Evolutionary conservation across 139 green algal species (phyloP), one percentile per base, ranked within the genome.

Genomic region (Chlamydomonas applanata): DNA sequence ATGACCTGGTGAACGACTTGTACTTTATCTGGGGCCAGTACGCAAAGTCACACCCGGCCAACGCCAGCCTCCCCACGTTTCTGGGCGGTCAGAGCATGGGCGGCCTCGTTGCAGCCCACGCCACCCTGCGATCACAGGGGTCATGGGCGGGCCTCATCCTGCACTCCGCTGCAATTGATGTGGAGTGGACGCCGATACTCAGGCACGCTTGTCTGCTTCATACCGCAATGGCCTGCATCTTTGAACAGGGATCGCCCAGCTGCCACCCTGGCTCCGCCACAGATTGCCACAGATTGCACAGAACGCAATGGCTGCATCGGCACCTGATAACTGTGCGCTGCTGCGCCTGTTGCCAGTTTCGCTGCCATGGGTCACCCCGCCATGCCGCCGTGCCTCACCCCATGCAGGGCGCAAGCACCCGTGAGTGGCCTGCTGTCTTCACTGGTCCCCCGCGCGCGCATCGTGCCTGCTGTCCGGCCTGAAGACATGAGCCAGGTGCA

Each of bases 161-260:
- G 27, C 83, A 80, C 70, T 89, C 85, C 3, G 81, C 90, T 2
- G 76, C 85, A 14, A 77, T 95, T 20, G 88, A 91, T 25, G 85
- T 94, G 25, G 89, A 93, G 67, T 93, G 89, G 91, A 92, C 76
- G 0, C 67, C 68, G 1, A 44, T 86, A 17, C 83, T 95, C 13
- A 85, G 75, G 88, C 91, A 70, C 33, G 77, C 13, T n/a, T n/a
- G n/a, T n/a, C n/a, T n/a, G n/a, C n/a, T n/a, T n/a, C n/a, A n/a
- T n/a, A n/a, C n/a, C n/a, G n/a, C n/a, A n/a, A n/a, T n/a, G n/a
- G n/a, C n/a, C n/a, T n/a, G n/a, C n/a, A n/a, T n/a, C n/a, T n/a
- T n/a, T n/a, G n/a, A n/a, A n/a, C n/a, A n/a, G n/a, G n/a, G n/a
- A n/a, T n/a, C n/a, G n/a, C n/a, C n/a, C n/a, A n/a, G n/a, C n/a